Evolutionary conservation across 352 stramenopile species (phyloP), one percentile per base, ranked within the genome.

Genomic region (Globisporangium iwayamae): DNA sequence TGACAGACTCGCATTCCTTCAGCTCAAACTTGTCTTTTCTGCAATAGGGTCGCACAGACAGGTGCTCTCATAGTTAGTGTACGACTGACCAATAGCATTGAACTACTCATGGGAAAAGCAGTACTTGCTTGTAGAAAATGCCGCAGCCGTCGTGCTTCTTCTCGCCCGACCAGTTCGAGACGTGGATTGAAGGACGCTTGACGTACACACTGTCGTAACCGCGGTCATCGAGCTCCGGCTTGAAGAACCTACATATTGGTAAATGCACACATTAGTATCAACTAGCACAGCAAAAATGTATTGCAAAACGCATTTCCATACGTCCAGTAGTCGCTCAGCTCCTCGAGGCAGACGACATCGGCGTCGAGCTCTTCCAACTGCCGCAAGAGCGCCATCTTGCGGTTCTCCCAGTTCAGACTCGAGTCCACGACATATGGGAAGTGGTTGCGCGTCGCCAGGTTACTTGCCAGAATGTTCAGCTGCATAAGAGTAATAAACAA

Each of bases 241-340:
- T 93, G 57, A 96, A 96, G 34, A 93, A 95, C 1, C 84, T 93
- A 52, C 32, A 18, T 11, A 39, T 20, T 61, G 4, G 2, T 30
- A 55, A n/a, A 52, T 56, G 5, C 28, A 39, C 28, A 69, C 7
- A 45, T 57, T 10, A 11, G 4, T 53, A 45, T 10, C 7, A 52
- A 11, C 34, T 25, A 22, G 20, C 36, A 28, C 8, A 54, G 13
- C 25, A 32, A 39, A 9, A 36, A 52, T 5, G 22, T 18, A 4
- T 14, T 39, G 28, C 8, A 48, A 48, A 22, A 7, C 10, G 43
- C 3, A 36, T 30, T 25, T 13, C 82, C 84, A 41, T 75, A 94
- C 78, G 85, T 94, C 85, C 85, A 94, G 67, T 96, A 96, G 77
- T 96, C 87, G 70, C 84, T 94, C 28, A 92, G 70, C 30, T 96